Percentiles rank a stretch among this genome's conserved stretches.
phyloP scores from a whole-genome alignment of 2,329 filamentous ascomycete species.

The Pseudogymnoascus sp. region DNA sequence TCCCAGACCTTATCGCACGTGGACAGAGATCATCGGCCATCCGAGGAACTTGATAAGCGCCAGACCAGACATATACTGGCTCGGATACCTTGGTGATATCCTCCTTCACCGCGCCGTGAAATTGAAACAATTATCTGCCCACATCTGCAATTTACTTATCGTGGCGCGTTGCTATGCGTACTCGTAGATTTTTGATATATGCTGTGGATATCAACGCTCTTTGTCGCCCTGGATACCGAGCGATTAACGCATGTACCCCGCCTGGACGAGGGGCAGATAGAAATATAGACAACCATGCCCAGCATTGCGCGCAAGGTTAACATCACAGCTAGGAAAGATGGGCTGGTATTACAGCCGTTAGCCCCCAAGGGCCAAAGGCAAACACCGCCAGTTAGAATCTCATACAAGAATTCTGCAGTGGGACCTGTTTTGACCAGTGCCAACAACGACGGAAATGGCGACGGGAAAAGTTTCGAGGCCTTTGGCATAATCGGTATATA shows the following conservation, averaged over 20 bases:
- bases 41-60: conserved; percentile 3
- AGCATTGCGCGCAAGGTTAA: conserved; percentile 28
- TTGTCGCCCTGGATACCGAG: not conserved
- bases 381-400: conserved; percentile 24
- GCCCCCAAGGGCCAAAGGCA: conserved; percentile 24
- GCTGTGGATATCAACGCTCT: not conserved
- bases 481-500: conserved; percentile 30
- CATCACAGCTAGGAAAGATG: conserved; percentile 29
- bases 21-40: not conserved
- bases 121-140: not conserved
- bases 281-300: conserved; percentile 25
- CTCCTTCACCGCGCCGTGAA: not conserved
- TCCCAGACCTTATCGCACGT: conserved; percentile 1
- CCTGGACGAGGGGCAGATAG: conserved; percentile 1
- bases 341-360: conserved; percentile 28
- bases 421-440: conserved; percentile 17
- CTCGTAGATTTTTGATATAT: not conserved
- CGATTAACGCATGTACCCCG: not conserved
- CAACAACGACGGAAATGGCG: conserved; percentile 1
- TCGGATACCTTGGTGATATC: not conserved
- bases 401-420: conserved; percentile 26
- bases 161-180: conserved; percentile 2
- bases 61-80: not conserved
- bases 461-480: conserved; percentile 27
- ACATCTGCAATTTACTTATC: not conserved